Conservation (phyloP, 441 rosid species). For the Pelargonium citronellum region DNA sequence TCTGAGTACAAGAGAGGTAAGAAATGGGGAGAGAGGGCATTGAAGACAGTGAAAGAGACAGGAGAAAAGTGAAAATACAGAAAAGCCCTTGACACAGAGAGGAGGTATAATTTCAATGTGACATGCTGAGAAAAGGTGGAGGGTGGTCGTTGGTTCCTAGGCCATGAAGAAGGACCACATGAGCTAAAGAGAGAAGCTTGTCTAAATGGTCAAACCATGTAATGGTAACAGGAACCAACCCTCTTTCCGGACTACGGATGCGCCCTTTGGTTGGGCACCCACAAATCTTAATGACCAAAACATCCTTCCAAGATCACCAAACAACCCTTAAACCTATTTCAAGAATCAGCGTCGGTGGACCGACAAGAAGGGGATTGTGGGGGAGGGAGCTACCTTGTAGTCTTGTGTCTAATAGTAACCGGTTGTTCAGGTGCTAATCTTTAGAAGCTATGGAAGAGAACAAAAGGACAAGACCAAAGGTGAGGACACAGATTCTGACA, state of each 20-base stretch:
- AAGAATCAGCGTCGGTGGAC: slow-evolving; percentile 44
- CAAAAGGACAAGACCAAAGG: neutral
- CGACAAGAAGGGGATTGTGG: slow-evolving; percentile 26
- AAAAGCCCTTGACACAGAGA: no score
- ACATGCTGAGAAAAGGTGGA: slow-evolving; percentile 1
- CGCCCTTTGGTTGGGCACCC: neutral
- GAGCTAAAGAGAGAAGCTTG: neutral
- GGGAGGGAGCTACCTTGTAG: slow-evolving; percentile 23
- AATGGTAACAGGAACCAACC: neutral
- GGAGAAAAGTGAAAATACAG: no score
- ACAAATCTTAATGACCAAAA: slow-evolving; percentile 11
- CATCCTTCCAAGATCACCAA: neutral
- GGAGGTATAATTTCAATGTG: neutral
- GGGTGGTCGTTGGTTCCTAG: neutral
- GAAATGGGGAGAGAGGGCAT: no score
- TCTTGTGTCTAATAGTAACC: slow-evolving; percentile 19
- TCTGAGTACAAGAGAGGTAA: no score
- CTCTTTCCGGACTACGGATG: no score
- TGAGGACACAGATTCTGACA: neutral
- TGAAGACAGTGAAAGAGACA: no score
- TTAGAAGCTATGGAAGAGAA: neutral
- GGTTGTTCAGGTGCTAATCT: neutral
- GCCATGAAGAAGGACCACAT: neutral
- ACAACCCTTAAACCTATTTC: slow-evolving; percentile 16
- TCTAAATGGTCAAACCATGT: neutral